Evolutionary conservation across 805 yeast species (phyloP).

Genomic region (Ogataea parapolymorpha): DNA sequence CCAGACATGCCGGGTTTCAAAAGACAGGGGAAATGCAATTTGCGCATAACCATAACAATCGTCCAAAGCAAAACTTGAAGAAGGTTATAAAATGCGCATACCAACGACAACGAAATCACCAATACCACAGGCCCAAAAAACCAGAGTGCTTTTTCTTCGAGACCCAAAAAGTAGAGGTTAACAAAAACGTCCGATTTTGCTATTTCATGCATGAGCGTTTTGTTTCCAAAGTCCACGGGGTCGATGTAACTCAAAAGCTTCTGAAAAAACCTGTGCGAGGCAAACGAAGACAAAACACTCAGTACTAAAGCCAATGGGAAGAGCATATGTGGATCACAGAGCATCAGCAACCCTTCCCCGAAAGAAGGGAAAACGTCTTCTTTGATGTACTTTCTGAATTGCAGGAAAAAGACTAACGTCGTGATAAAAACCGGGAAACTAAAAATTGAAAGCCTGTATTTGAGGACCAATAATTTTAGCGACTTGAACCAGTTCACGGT

Average conservation of each 20-base stretch:
- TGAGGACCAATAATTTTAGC: slow-evolving; percentile 63
- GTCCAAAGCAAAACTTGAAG: slow-evolving; percentile 30
- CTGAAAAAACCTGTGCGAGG: slow-evolving; percentile 36
- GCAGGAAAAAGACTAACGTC: slow-evolving; percentile 49
- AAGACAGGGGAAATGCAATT: neutral
- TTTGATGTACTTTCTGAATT: slow-evolving; percentile 44
- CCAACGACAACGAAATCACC: slow-evolving; percentile 43
- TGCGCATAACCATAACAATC: slow-evolving; percentile 19
- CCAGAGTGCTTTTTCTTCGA: slow-evolving; percentile 54
- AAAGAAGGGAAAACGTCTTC: slow-evolving; percentile 42
- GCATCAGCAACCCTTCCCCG: slow-evolving; percentile 40
- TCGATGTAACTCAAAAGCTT: slow-evolving; percentile 43
- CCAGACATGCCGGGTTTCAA: slow-evolving; percentile 5
- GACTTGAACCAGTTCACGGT: slow-evolving; percentile 56
- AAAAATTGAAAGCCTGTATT: slow-evolving; percentile 74
- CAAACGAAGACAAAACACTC: slow-evolving; percentile 39
- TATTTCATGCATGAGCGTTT: slow-evolving; percentile 40
- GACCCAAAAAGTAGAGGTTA: slow-evolving; percentile 66
- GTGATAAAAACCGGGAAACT: slow-evolving; percentile 65
- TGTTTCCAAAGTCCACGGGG: slow-evolving; percentile 50
- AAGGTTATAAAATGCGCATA: slow-evolving; percentile 35
- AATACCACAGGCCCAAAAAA: slow-evolving; percentile 58
- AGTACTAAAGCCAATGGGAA: slow-evolving; percentile 24
- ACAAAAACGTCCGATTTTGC: slow-evolving; percentile 36
- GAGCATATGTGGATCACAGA: slow-evolving; percentile 34